Evolutionary conservation across 2,329 filamentous ascomycete species (phyloP), one percentile per base, ranked within the genome.

Genomic region (Akanthomyces lecanii): DNA sequence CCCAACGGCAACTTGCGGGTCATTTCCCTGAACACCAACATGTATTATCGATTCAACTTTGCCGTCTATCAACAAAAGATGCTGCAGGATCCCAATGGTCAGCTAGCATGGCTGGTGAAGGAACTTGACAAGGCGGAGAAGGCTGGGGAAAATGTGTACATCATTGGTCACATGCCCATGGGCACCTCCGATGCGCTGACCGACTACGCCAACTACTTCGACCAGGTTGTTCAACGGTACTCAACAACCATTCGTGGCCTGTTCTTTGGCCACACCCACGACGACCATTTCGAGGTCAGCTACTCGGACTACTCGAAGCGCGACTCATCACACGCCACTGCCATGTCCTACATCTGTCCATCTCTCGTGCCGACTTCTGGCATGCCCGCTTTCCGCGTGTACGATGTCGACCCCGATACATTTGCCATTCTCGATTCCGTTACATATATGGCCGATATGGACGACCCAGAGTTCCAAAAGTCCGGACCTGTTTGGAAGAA

Each of bases 11-110:
- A 83, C 65, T 72, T 87, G 40, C 78, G 82, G 28, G 73, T 87
- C 67, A 85, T 87, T 68, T 85, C 83, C 4, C 75, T 86, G 66
- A 86, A 84, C 74, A 85, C 82, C n/a, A 84, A 86, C 70, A 72
- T 86, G 66, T 85, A 81, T 72, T 86, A 87, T 70, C 78, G 77
- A 16, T 73, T 79, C 65, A 86, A 87, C 74, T 83, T 82, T 69
- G 82, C 79, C 73, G 71, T 84, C 42, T 86, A 84, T 66, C 75
- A 81, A 64, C 76, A 80, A 53, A 74, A 77, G 1, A 80, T 83
- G 75, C 71, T 79, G 51, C 72, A 71, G 11, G 83, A 86, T 67
- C 83, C 82, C 1, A 78, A 78, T 67, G 75, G 76, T 10, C 79
- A 85, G 69, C 74, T 87, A 4, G 72, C 76, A 16, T 86, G 83